Conservation (phyloP, 805 yeast genomes). For the Zygotorulaspora florentina region DNA sequence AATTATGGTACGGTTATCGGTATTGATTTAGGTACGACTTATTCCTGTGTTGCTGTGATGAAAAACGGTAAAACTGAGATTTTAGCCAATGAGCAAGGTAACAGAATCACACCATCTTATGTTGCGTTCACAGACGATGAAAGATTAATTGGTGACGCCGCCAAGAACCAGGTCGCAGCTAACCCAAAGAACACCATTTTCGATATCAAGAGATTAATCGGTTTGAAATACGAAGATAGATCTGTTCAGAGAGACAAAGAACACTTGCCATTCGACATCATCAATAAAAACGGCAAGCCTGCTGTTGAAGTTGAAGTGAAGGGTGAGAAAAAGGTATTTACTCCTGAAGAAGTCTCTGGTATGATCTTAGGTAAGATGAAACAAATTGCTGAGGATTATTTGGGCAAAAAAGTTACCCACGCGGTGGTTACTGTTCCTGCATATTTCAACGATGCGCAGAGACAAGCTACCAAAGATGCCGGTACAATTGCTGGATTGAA, state of each 20-base stretch:
- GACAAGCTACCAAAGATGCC: conserved; percentile 92
- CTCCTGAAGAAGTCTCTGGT: conserved; percentile 91
- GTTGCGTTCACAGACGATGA: conserved; percentile 91
- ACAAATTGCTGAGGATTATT: conserved; percentile 84
- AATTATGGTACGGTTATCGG: conserved; percentile 72
- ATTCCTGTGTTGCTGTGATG: conserved; percentile 93
- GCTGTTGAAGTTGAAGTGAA: conserved; percentile 68
- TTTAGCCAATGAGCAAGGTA: conserved; percentile 94
- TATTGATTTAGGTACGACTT: conserved; percentile 96
- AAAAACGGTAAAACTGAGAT: conserved; percentile 85
- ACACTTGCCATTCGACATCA: conserved; percentile 73
- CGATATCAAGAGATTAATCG: conserved; percentile 89
- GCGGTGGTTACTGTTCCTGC: conserved; percentile 95
- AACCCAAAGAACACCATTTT: conserved; percentile 84
- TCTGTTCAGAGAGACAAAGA: conserved; percentile 78
- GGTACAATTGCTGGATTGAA: conserved; percentile 89
- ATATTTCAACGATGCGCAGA: conserved; percentile 88
- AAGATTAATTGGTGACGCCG: conserved; percentile 93
- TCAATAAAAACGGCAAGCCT: conserved; percentile 75
- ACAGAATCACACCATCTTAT: conserved; percentile 92
- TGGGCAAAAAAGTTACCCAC: conserved; percentile 79
- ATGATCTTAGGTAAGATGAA: conserved; percentile 92
- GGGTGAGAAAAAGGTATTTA: conserved; percentile 72
- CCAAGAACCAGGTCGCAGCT: conserved; percentile 91
- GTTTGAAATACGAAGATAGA: conserved; percentile 71